phyloP scores from a whole-genome alignment of 1,284 basidiomycete species.

The Ustilago tritici region DNA sequence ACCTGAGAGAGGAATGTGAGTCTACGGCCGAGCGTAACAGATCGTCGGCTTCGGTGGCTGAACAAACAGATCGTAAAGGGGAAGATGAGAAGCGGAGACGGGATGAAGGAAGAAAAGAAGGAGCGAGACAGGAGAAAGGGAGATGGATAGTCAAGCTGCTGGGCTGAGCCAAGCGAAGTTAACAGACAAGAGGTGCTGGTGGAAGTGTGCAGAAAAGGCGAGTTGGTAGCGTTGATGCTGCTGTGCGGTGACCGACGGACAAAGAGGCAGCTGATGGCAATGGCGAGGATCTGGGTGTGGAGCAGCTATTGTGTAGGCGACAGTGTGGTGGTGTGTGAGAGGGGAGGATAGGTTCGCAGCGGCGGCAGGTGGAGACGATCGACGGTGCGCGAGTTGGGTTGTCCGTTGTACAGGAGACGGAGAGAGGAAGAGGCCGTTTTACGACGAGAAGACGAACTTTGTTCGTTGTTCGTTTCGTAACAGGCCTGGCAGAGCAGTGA shows the following conservation, averaged over 20 bases:
- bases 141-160: background rate
- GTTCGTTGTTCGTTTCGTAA: background rate
- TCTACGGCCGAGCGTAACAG: slow-evolving; percentile 13
- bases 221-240: slow-evolving; percentile 1
- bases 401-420: background rate
- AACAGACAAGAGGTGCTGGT: background rate
- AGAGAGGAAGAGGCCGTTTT: background rate
- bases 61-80: slow-evolving; percentile 32
- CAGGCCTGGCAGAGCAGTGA: background rate
- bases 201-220: background rate
- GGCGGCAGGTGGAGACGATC: background rate
- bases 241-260: background rate
- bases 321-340: no score
- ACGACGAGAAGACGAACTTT: background rate
- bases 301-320: background rate
- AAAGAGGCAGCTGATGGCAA: background rate
- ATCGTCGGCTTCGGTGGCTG: slow-evolving; percentile 38
- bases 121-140: background rate
- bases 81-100: slow-evolving; percentile 14
- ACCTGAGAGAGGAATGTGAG: slow-evolving; percentile 34
- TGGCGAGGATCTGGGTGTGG: slow-evolving; percentile 1
- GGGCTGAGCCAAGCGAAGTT: slow-evolving; percentile 4
- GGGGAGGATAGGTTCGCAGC: background rate
- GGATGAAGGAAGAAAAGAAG: slow-evolving; percentile 20
- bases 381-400: background rate